These are phyloP conservation scores for Gryganskiella cystojenkinii DNA, from an alignment of 192 early-diverging fungal species.

Conservation along the genomic window DNA sequence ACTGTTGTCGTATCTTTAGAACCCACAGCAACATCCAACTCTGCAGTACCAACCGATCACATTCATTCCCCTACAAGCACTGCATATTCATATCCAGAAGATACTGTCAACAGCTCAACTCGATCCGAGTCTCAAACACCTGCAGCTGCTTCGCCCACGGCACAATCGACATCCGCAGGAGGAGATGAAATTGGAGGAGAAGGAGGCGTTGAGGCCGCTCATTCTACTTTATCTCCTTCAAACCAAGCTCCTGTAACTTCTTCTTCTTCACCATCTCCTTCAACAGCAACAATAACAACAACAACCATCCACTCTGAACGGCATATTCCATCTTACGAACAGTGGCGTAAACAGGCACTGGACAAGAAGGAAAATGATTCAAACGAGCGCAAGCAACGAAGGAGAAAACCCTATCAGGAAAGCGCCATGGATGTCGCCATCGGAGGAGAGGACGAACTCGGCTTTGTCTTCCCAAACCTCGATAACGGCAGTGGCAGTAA, in stretches of 20 bases:
- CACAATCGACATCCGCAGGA: constrained; percentile 1
- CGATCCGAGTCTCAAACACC: background rate
- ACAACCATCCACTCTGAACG: constrained; percentile 11
- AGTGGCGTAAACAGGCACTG: constrained; percentile 46
- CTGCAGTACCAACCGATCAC: background rate
- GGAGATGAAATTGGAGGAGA: constrained; percentile 3
- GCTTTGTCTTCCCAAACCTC: constrained; percentile 38
- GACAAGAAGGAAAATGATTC: constrained; percentile 38
- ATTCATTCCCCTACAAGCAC: background rate
- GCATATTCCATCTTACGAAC: constrained; percentile 44
- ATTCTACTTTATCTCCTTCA: too few species aligned
- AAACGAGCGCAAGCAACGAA: constrained; percentile 38
- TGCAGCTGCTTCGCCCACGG: constrained; percentile 6
- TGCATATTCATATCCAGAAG: background rate
- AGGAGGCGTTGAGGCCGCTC: background rate
- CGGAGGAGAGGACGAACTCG: constrained; percentile 42
- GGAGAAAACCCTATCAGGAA: constrained; percentile 47
- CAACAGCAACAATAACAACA: constrained; percentile 2
- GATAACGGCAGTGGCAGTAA: constrained; percentile 21
- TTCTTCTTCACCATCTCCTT: background rate
- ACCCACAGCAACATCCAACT: background rate
- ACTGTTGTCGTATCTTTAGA: constrained; percentile 10
- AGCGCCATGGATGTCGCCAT: constrained; percentile 40
- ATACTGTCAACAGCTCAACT: background rate
- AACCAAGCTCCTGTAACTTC: too few species aligned